Base-by-base conservation (phyloP, 1,284 basidiomycete species). In the Mycena sp. region DNA sequence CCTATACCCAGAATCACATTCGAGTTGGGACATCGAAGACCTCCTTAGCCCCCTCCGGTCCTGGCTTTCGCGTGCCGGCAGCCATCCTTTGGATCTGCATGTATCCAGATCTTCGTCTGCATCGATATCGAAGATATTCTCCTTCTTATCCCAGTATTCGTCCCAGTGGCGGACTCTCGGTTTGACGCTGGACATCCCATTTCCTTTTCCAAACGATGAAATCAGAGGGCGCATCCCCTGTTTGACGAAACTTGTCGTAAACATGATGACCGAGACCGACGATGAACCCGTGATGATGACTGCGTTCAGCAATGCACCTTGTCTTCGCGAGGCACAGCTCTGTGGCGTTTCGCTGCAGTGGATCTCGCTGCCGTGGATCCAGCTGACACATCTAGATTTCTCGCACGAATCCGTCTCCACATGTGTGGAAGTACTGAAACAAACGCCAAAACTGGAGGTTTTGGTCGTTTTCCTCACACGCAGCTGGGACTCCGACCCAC, bases 291-390 rank as follows among this genome's bases (percentile, higher is more conserved):
- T 23, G 17, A 2, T 37, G 11, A 41, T 48, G 6, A 60, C 58
- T 6, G 50, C 35, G 21, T 61, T 61, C 14, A 6, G 25, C 16
- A 29, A 54, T 32, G 51, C 58, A 17, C 58, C 58, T 25, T 11
- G 10, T 14, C 58, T 60, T 40, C 44, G 58, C 19, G 26, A 54
- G 21, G 58, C 25, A 1, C 26, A 17, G 9, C 50, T 61, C 4
- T 41, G 26, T 16, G 29, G 25, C 12, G 28, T 35, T 7, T 48
- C 51, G 4, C 37, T 25, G 12, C 23, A 29, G 10, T 54, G 51
- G 51, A 61, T 61, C 4, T 40, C 58, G 35, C 51, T 61, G n/a
- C 58, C 58, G 0, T 61, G 58, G 58, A 30, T 21, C 23, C 58
- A 61, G 44, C 37, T 61, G 6, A 48, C 35, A 1, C 14, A 45